Evolutionary conservation across 805 yeast genomes (phyloP), one percentile per base, ranked within the genome.

Genomic region (Lipomyces spencermartinsiae): DNA sequence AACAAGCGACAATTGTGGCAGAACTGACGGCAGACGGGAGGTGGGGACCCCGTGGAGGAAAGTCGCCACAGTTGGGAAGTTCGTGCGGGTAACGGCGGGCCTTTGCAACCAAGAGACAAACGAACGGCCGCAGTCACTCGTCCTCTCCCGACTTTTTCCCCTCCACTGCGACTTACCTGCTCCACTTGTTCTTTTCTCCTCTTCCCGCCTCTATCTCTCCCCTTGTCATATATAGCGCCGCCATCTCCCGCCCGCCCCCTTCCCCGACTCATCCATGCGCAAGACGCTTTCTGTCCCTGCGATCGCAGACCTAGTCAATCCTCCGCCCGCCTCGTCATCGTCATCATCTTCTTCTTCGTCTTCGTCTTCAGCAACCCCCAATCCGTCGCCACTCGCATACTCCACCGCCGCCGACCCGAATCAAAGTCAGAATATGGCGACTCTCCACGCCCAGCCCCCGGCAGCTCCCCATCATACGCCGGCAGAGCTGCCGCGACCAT

Each of bases 401-500:
- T 25, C 56, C 33, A 12, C 46, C 12, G 9, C 34, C 6, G 16
- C 35, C n/a, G 12, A 33, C 4, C 4, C 6, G 12, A 10, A 29
- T 5, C 35, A 29, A 7, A 19, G 10, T 29, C 37, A 33, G 16
- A 33, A 4, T 4, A 58, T 58, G 61, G 61, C 61, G 10, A 31
- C 61, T 4, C 54, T 54, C 55, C 56, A 59, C 25, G 51, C 66
- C 49, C 22, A 61, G 19, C 46, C 63, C 14, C n/a, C 64, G 22
- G 58, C 59, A 31, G 57, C 55, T 49, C 35, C 58, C 33, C 46
- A 25, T n/a, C 49, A 39, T 29, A 12, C 68, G 29, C 46, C 58
- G 14, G 51, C 60, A 6, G 80, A 79, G 64, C 77, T 79, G 19
- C 83, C 82, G 10, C 75, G 97, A 71, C 97, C 97, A 2, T 93